Evolutionary conservation across 257 asterid genomes (phyloP), one percentile per base, ranked within the genome.

Genomic region (Penstemon davidsonii): DNA sequence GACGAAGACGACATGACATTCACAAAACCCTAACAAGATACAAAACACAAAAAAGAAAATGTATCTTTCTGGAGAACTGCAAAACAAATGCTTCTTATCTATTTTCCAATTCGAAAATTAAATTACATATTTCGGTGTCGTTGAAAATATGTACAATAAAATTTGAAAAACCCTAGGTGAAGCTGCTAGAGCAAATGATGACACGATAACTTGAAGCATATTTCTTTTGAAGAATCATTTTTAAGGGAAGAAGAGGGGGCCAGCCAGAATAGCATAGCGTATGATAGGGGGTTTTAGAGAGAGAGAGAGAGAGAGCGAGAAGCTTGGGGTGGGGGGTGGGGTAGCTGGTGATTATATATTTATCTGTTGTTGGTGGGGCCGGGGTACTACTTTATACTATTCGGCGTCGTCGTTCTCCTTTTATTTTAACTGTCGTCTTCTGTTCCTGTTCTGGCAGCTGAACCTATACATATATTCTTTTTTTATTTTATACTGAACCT

Each of bases 1-100:
- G 75, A 64, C 52, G 84, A 60, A 42, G 60, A 78, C 42, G 81
- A 33, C 83, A 66, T 70, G 75, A 54, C 82, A 15, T 61, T 43
- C 58, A 41, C 72, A 51, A 69, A 72, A 41, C 81, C 83, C 82
- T 64, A 78, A 74, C 69, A 59, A 53, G 53, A 36, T 7, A 36
- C 57, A 7, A 49, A 18, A 19, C 15, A 6, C 59, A 13, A 54
- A 37, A 54, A 37, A 15, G 36, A 25, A 37, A 54, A 25, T 5
- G 25, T 53, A 25, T 25, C 33, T 25, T 25, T 2, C 33, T 25
- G 33, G 33, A 25, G 33, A 25, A 25, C 33, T 25, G 33, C 33
- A 25, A 25, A 25, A 25, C 33, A 25, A 25, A 25, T 25, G 33
- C 33, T 25, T 25, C 33, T 25, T 25, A 25, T 25, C 2, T 25